Base-by-base conservation (phyloP, 1,139 yeast genomes). In the Pichia sp. region DNA sequence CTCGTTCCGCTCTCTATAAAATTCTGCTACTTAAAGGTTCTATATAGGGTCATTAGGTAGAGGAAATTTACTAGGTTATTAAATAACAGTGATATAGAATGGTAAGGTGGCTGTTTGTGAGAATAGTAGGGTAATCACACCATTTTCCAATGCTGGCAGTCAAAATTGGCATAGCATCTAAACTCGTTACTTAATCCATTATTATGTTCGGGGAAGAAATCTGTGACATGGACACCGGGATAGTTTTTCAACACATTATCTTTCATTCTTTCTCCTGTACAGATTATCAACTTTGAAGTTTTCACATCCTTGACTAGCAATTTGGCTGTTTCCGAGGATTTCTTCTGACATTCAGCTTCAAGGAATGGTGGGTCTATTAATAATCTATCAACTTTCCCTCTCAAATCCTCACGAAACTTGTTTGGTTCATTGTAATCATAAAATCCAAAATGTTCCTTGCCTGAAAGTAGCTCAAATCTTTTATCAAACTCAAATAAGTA, bases 211-310 rank as follows among this genome's bases (percentile, higher is more conserved):
- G 97, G 97, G 50, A 71, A 69, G 68, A 87, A 91, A 44, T 77
- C 73, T 0, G 97, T 90, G 53, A 82, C 75, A 31, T 71, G 64
- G 1, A 87, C 76, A 53, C 78, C 87, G 6, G 91, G 88, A 64
- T 90, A 90, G 27, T 79, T 79, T 53, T 76, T 74, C 45, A 73
- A 67, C 44, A 90, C 80, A 17, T 86, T 70, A 4, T 78, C 78
- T 33, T 76, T 75, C 93, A 91, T 90, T 69, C 96, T 78, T 71
- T 91, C 96, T 33, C 97, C 97, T 1, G 97, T 90, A 59, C 95
- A 87, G 4, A 88, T 80, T 24, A 88, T 76, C 44, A 86, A 69
- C 62, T 81, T 80, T 62, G 77, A 78, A 57, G 75, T 74, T n/a
- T 63, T 56, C 42, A 64, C 75, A 52, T 81, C 79, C 1, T 67